A percentile compares a stretch with the other conserved stretches of the same genome.
Evolutionary conservation across 805 yeast genomes (phyloP).

Genomic region (Naumovozyma castellii): DNA sequence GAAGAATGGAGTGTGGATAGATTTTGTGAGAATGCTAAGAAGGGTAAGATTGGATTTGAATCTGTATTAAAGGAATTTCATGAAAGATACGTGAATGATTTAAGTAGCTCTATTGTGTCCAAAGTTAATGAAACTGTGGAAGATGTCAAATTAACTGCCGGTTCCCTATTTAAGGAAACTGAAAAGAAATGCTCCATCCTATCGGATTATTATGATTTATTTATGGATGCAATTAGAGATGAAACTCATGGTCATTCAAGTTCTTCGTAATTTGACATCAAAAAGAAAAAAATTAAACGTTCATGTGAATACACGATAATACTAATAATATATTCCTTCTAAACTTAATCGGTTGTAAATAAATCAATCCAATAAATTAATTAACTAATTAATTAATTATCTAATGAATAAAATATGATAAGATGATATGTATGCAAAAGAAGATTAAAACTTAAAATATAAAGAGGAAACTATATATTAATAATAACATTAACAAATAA

Average conservation of each 20-base stretch:
- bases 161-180: constrained; percentile 20
- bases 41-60: constrained; percentile 81
- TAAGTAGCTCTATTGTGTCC: constrained; percentile 17
- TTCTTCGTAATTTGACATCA: not conserved
- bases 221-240: constrained; percentile 8
- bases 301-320: not conserved
- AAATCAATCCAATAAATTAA: not conserved
- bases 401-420: too few relatives aligned
- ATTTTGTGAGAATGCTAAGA: constrained; percentile 76
- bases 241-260: not conserved
- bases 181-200: constrained; percentile 14
- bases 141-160: constrained; percentile 18
- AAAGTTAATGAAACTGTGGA: constrained; percentile 28
- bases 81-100: constrained; percentile 24
- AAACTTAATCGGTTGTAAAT: not conserved
- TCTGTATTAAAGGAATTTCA: constrained; percentile 49
- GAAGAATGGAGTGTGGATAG: constrained; percentile 91
- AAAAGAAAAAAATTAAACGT: too few relatives aligned
- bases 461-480: too few relatives aligned
- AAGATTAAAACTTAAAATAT: not conserved
- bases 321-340: not conserved
- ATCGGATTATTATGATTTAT: constrained; percentile 11
- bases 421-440: too few relatives aligned
- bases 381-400: too few relatives aligned
- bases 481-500: too few relatives aligned